phyloP scores from a whole-genome alignment of 2,329 filamentous ascomycete genomes.

The Didymella sp. region DNA sequence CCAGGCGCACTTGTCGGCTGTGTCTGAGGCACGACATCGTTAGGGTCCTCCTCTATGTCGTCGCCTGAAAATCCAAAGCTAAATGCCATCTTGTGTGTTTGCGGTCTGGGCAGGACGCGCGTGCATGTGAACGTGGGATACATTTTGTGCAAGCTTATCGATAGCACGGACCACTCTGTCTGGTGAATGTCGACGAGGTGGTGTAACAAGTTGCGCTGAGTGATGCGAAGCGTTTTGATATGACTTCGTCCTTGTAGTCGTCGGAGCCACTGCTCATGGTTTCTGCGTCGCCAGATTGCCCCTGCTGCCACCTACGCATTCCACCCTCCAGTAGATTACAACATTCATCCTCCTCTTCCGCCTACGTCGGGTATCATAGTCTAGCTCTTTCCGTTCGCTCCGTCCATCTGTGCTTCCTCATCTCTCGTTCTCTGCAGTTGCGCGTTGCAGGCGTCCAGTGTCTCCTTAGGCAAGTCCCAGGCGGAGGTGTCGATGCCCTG shows the following conservation, averaged over 20 bases:
- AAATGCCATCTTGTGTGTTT: constrained; percentile 50
- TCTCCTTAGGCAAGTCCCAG: constrained; percentile 43
- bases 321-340: neutral
- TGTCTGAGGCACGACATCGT: constrained; percentile 38
- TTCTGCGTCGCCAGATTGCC: no score
- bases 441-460: constrained; percentile 36
- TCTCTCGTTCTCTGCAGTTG: constrained; percentile 36
- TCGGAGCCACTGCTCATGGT: no score
- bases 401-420: constrained; percentile 31
- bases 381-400: constrained; percentile 20
- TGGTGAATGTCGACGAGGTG: constrained; percentile 5
- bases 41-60: constrained; percentile 61
- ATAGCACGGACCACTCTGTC: constrained; percentile 10
- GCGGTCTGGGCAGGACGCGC: neutral
- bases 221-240: neutral
- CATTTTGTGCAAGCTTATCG: constrained; percentile 22
- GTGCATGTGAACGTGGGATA: constrained; percentile 19
- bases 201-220: neutral
- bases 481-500: constrained; percentile 44
- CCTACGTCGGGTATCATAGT: neutral
- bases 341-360: neutral
- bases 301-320: neutral
- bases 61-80: constrained; percentile 66
- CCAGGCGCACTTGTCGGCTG: constrained; percentile 6
- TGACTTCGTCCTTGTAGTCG: no score